Base-by-base conservation (phyloP, 164 flowering plant genomes). In the Nymphaea thermarum region DNA sequence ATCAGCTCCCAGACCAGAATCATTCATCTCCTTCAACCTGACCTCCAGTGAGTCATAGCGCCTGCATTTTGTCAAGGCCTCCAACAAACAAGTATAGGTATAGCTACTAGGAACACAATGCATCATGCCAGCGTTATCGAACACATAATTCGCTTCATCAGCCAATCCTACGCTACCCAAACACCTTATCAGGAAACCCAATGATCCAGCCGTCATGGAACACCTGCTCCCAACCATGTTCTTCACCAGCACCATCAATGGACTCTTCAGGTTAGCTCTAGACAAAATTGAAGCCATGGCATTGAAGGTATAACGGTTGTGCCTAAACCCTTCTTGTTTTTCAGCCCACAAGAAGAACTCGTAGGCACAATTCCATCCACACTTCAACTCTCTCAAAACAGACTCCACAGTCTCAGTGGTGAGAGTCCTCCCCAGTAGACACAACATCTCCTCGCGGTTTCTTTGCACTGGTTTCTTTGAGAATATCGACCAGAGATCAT, bases 61-160 rank as follows among this genome's bases (percentile, higher is more conserved):
- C 53, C 70, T 68, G 1, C 84, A 76, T 75, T 81, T 86, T 0
- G 86, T 73, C 41, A 87, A 67, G 14, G 79, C 87, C 77, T 90
- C 98, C 61, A 93, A 73, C 73, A 93, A 78, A 72, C 96, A 90
- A 74, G 85, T 88, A 71, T 84, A 93, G 66, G 82, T 88, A 70
- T 93, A 88, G 66, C 15, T 63, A 79, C 82, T 87, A 5, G 84
- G 85, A 65, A 76, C 76, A 68, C 95, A 90, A 66, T 84, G 83
- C 74, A 65, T 59, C 71, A 3, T 17, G 42, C 72, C 76, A 17
- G 84, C 82, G 44, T 76, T 74, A 74, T 84, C 91, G 80, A 93
- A 88, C 57, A 89, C 25, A 44, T 18, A n/a, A 71, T 74, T 80
- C 4, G 93, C 98, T 66, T 88, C 95, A 45, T 82, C 76, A 5